Conservation (phyloP, 2,329 filamentous ascomycete species). For the Ceratocystis destructans region DNA sequence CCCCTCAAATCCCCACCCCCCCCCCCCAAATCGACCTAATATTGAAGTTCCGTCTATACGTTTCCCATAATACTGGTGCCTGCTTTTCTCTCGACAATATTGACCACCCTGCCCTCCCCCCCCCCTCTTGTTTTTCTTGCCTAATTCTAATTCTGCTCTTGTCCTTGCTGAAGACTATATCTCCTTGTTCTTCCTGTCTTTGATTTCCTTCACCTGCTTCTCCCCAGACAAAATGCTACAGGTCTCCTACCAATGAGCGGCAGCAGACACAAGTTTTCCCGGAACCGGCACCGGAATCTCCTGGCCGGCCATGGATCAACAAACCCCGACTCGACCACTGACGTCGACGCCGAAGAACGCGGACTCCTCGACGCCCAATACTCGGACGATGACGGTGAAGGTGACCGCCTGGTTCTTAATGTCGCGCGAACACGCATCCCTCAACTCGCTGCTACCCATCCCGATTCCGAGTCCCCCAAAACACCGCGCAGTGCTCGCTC, state of each 20-base stretch:
- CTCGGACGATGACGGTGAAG: slow-evolving; percentile 19
- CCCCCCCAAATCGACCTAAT: not conserved
- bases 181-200: not conserved
- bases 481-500: slow-evolving; percentile 54
- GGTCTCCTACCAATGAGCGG: slow-evolving; percentile 14
- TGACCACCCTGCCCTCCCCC: not conserved
- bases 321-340: slow-evolving; percentile 10
- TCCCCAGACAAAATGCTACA: slow-evolving; percentile 15
- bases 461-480: slow-evolving; percentile 22
- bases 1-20: not conserved
- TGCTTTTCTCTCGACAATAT: not conserved
- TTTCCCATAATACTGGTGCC: not conserved
- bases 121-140: not conserved
- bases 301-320: slow-evolving; percentile 10
- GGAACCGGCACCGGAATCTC: slow-evolving; percentile 13
- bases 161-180: not conserved
- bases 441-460: slow-evolving; percentile 9
- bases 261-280: slow-evolving; percentile 19
- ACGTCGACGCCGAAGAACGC: slow-evolving; percentile 22
- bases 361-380: slow-evolving; percentile 22
- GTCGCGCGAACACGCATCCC: slow-evolving; percentile 16
- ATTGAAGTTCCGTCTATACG: not conserved
- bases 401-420: slow-evolving; percentile 15
- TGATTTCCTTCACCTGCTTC: not conserved
- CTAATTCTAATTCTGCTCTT: not conserved